Evolutionary conservation across 495 filamentous ascomycete species (phyloP), one percentile per base, ranked within the genome.

Genomic region (Neurospora discreta): DNA sequence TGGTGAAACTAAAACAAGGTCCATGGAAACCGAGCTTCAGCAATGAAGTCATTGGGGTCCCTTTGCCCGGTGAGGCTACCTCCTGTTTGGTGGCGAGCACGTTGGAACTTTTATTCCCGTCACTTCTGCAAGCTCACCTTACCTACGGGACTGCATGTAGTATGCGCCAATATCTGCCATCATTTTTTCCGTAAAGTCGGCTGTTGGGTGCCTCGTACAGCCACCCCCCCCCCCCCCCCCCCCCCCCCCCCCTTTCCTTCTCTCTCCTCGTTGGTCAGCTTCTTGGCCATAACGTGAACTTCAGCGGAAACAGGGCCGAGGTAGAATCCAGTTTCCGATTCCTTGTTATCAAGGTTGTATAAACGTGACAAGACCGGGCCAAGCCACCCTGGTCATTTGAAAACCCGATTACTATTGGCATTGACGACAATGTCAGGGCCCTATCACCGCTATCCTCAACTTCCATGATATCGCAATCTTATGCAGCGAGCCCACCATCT

Each of bases 1-100:
- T 69, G 68, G 44, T 71, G 16, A 36, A 36, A 36, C 44, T 68
- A 74, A 76, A 76, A 78, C 76, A 69, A 71, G 75, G 76, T 73
- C 73, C 67, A 30, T 15, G 20, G 65, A 23, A 44, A 69, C 41
- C 23, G 65, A 68, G 68, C 71, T 40, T 10, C 52, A 68, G 39
- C 39, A 68, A 78, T 78, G 76, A 78, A 74, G 75, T 78, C 76
- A 78, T 78, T 52, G 69, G 39, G 23, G 6, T 26, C 11, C 26
- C 15, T 33, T 26, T 60, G 20, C 20, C 44, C 44, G 4, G 44
- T 58, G 46, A 30, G 46, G 23, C 46, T 26, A 58, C 44, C 44
- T 60, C 44, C 23, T 8, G 38, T 58, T 23, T 60, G 26, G 52
- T 60, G 26, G 26, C 33, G 52, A 65, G 52, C 15, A 65, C 52